These are phyloP conservation scores for Geosmithia flava DNA, from an alignment of 2,329 filamentous ascomycete genomes.

Conservation along the genomic window DNA sequence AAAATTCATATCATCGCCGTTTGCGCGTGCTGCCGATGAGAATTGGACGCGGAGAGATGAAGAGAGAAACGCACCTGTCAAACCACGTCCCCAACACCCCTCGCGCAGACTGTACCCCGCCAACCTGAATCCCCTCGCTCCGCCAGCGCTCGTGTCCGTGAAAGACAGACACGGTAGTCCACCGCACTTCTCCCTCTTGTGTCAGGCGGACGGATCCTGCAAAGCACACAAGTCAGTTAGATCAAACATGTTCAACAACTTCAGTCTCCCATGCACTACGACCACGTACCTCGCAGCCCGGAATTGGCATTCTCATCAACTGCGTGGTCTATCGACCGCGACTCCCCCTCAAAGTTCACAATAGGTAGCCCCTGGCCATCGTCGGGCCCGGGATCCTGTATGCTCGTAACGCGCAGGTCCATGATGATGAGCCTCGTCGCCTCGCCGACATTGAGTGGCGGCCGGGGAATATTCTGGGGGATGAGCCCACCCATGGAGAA, in stretches of 20 bases:
- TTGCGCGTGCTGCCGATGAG: too few relatives aligned
- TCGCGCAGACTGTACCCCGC: constrained; percentile 49
- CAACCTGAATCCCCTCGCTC: constrained; percentile 66
- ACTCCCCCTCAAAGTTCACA: constrained; percentile 55
- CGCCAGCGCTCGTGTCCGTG: constrained; percentile 59
- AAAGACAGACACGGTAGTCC: constrained; percentile 57
- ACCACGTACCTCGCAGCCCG: constrained; percentile 41
- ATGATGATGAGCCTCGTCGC: constrained; percentile 60
- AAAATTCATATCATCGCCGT: too few relatives aligned
- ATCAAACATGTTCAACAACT: too few relatives aligned
- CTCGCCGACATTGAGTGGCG: constrained; percentile 48
- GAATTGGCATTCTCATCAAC: constrained; percentile 61
- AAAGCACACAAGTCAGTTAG: constrained; percentile 7
- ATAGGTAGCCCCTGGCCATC: constrained; percentile 49
- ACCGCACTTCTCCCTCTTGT: constrained; percentile 57
- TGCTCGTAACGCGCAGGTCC: constrained; percentile 47
- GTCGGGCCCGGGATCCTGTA: constrained; percentile 45
- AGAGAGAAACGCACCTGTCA: constrained; percentile 39
- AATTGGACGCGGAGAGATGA: constrained; percentile 5
- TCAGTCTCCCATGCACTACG: constrained; percentile 7
- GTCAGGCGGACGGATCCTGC: constrained; percentile 53
- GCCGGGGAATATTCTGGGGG: constrained; percentile 29
- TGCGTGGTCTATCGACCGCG: constrained; percentile 46
- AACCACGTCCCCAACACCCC: constrained; percentile 71
- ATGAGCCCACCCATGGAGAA: constrained; percentile 36